These are phyloP conservation scores for Sisymbrium irio DNA, from an alignment of 345 rosid genomes.

Conservation along the genomic window DNA sequence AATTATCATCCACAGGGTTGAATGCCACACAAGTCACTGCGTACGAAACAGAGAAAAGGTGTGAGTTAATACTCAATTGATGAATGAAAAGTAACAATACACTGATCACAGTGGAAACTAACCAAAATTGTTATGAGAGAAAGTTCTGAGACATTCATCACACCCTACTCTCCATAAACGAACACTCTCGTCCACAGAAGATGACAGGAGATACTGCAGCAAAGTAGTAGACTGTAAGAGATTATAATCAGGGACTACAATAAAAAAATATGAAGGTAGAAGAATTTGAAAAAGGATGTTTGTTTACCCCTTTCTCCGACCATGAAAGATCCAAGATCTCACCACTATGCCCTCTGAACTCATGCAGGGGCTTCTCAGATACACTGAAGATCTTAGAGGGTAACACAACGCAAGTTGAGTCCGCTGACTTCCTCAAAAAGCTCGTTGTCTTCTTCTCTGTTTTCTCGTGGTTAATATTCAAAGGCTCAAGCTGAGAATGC, in stretches of 20 bases:
- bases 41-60: not conserved
- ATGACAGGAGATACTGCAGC: slow-evolving; percentile 60
- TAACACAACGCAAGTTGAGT: slow-evolving; percentile 58
- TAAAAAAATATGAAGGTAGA: not conserved
- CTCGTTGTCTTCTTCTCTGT: slow-evolving; percentile 37
- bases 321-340: slow-evolving; percentile 80
- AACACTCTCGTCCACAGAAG: slow-evolving; percentile 61
- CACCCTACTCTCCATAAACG: slow-evolving; percentile 66
- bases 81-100: not conserved
- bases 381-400: slow-evolving; percentile 59
- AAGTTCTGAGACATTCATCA: slow-evolving; percentile 48
- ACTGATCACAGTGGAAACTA: slow-evolving; percentile 1
- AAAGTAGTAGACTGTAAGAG: not conserved
- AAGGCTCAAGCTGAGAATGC: slow-evolving; percentile 43
- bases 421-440: slow-evolving; percentile 43
- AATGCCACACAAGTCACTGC: slow-evolving; percentile 66
- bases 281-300: not conserved
- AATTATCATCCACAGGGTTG: slow-evolving; percentile 56
- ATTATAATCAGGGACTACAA: not conserved
- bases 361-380: slow-evolving; percentile 64
- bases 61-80: not conserved
- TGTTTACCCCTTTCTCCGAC: slow-evolving; percentile 69
- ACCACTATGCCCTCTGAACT: slow-evolving; percentile 58
- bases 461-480: slow-evolving; percentile 37
- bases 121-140: slow-evolving; percentile 67